Percentiles rank a stretch among this genome's conserved stretches.
phyloP scores from a whole-genome alignment of 352 stramenopile genomes.

The Globisporangium parvum region DNA sequence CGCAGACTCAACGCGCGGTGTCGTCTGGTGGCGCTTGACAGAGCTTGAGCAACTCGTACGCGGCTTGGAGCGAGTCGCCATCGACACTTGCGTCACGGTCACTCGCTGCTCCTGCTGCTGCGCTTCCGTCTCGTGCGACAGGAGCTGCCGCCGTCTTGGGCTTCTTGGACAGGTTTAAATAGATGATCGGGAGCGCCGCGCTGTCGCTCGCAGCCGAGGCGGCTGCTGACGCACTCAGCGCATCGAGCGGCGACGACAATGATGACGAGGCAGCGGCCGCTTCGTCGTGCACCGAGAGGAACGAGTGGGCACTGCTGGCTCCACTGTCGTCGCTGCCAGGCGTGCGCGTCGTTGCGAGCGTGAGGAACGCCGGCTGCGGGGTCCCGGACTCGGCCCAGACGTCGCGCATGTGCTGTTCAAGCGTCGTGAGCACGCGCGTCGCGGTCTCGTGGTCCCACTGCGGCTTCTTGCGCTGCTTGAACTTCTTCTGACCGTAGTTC shows the following conservation, averaged over 20 bases:
- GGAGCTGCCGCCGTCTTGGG: slow-evolving; percentile 32
- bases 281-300: slow-evolving; percentile 4
- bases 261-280: slow-evolving; percentile 7
- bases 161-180: slow-evolving; percentile 75
- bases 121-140: no score
- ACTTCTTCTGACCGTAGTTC: slow-evolving; percentile 80
- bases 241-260: not conserved
- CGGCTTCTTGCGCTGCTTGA: slow-evolving; percentile 55
- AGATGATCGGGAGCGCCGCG: slow-evolving; percentile 62
- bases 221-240: not conserved
- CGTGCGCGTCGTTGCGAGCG: slow-evolving; percentile 61
- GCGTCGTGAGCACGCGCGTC: slow-evolving; percentile 26
- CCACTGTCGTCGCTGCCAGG: slow-evolving; percentile 18
- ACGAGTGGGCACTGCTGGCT: not conserved
- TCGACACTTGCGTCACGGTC: slow-evolving; percentile 29
- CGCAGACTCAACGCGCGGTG: no score
- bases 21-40: no score
- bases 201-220: slow-evolving; percentile 38
- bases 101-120: no score
- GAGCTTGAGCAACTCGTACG: slow-evolving; percentile 66
- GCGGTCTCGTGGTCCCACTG: slow-evolving; percentile 48
- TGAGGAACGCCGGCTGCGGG: slow-evolving; percentile 41
- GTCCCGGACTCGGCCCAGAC: slow-evolving; percentile 57
- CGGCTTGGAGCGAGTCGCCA: slow-evolving; percentile 61
- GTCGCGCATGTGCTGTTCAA: slow-evolving; percentile 45